phyloP scores from a whole-genome alignment of 352 stramenopile species.

The Thalassiosira hispida region DNA sequence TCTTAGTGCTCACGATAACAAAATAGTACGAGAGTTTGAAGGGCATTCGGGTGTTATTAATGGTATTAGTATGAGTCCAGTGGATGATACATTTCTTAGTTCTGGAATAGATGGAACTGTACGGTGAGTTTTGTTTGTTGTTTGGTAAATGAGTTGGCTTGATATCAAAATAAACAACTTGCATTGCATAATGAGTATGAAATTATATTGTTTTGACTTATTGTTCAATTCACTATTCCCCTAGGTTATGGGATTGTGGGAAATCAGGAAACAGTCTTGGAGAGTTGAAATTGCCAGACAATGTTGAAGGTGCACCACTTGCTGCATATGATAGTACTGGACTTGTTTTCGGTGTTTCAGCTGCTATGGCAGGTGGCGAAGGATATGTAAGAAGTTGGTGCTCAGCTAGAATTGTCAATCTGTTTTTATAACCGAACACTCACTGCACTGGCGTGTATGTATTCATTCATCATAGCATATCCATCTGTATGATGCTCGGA shows the following conservation, averaged over 20 bases:
- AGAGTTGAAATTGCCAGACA: conserved; percentile 68
- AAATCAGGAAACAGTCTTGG: conserved; percentile 57
- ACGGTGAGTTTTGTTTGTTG: conserved; percentile 9
- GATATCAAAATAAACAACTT: neutral
- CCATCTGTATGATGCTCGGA: conserved; percentile 82
- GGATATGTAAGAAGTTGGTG: conserved; percentile 55
- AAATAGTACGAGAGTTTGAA: conserved; percentile 74
- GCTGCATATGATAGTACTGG: conserved; percentile 79
- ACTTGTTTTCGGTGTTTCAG: conserved; percentile 80
- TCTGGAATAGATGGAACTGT: conserved; percentile 70
- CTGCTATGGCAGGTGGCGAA: conserved; percentile 51
- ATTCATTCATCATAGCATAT: no score
- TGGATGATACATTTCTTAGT: conserved; percentile 79
- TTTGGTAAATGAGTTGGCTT: neutral
- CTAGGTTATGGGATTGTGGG: conserved; percentile 68
- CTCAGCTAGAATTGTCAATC: neutral
- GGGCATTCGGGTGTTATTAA: conserved; percentile 66
- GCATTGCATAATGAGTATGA: no score
- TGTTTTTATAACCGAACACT: no score
- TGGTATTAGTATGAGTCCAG: conserved; percentile 68
- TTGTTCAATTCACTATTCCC: neutral
- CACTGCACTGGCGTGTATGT: no score
- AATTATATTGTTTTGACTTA: neutral
- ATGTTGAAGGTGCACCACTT: conserved; percentile 48
- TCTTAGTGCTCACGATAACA: conserved; percentile 78